phyloP scores from a whole-genome alignment of 2,329 filamentous ascomycete genomes.

The Ophiognomonia clavigignenti-juglandacearum region DNA sequence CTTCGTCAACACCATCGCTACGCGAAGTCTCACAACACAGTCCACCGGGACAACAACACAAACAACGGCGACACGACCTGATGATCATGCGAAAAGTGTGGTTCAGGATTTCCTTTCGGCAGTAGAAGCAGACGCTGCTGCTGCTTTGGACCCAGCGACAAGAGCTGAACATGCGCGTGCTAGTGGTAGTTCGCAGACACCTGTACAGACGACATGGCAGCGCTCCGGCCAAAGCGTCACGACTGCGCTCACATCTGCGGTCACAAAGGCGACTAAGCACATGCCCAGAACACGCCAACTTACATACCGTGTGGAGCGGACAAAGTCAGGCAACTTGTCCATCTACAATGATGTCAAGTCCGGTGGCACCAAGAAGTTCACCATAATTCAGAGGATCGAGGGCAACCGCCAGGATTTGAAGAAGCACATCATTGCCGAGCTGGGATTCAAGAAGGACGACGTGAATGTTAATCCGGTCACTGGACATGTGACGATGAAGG shows the following conservation, averaged over 20 bases:
- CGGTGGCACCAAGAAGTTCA: conserved; percentile 71
- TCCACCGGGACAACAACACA: background rate
- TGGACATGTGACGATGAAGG: conserved; percentile 71
- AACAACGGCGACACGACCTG: background rate
- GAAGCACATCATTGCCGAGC: conserved; percentile 53
- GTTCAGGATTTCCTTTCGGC: background rate
- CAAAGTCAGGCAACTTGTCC: conserved; percentile 64
- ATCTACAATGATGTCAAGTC: conserved; percentile 72
- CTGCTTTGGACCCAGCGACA: conserved; percentile 5
- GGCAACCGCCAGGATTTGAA: conserved; percentile 64
- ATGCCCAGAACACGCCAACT: conserved; percentile 32
- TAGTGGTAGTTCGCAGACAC: no score
- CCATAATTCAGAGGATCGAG: conserved; percentile 72
- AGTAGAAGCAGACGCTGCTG: background rate
- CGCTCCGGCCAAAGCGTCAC: no score
- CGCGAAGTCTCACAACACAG: background rate
- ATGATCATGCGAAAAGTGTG: no score
- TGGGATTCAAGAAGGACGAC: conserved; percentile 53
- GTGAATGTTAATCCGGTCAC: conserved; percentile 57
- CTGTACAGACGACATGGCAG: no score
- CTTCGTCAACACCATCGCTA: background rate
- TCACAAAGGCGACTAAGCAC: conserved; percentile 5
- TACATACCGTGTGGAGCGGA: conserved; percentile 69
- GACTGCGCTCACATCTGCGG: conserved; percentile 3
- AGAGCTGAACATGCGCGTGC: no score